phyloP scores from a whole-genome alignment of 495 filamentous ascomycete genomes.

The Lepidopterella palustris region DNA sequence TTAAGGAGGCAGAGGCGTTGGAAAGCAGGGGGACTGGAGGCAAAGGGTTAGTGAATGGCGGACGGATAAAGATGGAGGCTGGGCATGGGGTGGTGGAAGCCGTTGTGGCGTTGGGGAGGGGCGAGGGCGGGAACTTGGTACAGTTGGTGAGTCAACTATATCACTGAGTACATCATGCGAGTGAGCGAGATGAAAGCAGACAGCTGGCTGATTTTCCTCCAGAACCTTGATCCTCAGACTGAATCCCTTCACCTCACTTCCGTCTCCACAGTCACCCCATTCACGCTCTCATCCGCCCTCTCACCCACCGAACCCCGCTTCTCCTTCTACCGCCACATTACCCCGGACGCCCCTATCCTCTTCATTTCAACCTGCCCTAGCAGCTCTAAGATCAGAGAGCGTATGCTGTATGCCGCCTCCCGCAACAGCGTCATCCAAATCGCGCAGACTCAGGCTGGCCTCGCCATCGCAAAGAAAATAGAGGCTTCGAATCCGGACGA shows the following conservation, averaged over 20 bases:
- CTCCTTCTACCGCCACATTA: constrained; percentile 73
- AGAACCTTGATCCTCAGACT: constrained; percentile 67
- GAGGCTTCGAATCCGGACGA: constrained; percentile 69
- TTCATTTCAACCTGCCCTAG: constrained; percentile 94
- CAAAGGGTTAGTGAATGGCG: constrained; percentile 46
- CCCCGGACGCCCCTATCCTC: constrained; percentile 57
- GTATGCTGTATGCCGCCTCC: constrained; percentile 90
- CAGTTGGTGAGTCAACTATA: constrained; percentile 60
- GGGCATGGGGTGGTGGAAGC: constrained; percentile 37
- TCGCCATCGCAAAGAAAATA: constrained; percentile 71
- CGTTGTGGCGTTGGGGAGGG: constrained; percentile 48
- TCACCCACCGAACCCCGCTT: constrained; percentile 80
- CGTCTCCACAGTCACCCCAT: constrained; percentile 45
- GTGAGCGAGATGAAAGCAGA: neutral
- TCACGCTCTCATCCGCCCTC: constrained; percentile 51
- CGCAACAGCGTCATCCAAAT: constrained; percentile 63
- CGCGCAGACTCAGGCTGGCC: constrained; percentile 61
- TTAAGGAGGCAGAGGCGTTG: constrained; percentile 74
- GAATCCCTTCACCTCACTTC: constrained; percentile 74
- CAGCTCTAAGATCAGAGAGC: constrained; percentile 74
- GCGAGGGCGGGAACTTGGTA: constrained; percentile 51
- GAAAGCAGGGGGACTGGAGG: constrained; percentile 63
- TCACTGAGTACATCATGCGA: neutral
- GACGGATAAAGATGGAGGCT: constrained; percentile 34
- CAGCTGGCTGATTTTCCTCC: neutral